Evolutionary conservation across 352 stramenopile genomes (phyloP), one percentile per base, ranked within the genome.

Genomic region (Peronospora belbahrii): DNA sequence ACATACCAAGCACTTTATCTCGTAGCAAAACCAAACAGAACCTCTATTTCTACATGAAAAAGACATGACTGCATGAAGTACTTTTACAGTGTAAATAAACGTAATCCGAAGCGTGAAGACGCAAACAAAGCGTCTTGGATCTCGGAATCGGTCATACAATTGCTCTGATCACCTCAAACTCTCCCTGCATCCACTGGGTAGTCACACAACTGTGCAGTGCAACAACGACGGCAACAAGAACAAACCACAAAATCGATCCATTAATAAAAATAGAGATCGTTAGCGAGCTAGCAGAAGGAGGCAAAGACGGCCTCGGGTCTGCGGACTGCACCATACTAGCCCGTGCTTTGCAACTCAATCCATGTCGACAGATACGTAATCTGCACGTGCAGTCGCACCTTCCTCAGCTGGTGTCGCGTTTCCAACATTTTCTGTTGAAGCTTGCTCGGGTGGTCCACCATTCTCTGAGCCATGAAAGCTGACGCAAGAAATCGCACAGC

Each of bases 401-500:
- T 88, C 76, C 34, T 85, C 74, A 15, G 62, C 51, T 9, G 56
- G 58, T 34, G 60, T 64, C 15, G 69, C 66, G 40, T 65, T 78
- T 42, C 41, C 56, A 5, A 62, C 67, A 34, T 52, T 53, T 25
- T 83, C 68, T 7, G 56, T 9, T 6, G 46, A 30, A 30, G 20
- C 20, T n/a, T 77, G 56, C 11, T 74, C 67, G 2, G 59, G 37
- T 39, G 30, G 33, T 6, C 18, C 48, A 11, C 13, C 53, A 4
- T 79, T 61, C n/a, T 69, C 62, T 0, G 52, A 47, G 17, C 65
- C 65, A 10, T 66, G 52, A 24, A 79, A 67, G 32, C 74, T 72
- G n/a, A 89, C 64, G 50, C 67, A 85, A 17, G 70, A 76, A 52
- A 89, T 89, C 14, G 75, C 72, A 27, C 77, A 89, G 56, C 74